Base-by-base conservation (phyloP, 176 grass and related monocot species). In the Tillandsia leiboldiana region DNA sequence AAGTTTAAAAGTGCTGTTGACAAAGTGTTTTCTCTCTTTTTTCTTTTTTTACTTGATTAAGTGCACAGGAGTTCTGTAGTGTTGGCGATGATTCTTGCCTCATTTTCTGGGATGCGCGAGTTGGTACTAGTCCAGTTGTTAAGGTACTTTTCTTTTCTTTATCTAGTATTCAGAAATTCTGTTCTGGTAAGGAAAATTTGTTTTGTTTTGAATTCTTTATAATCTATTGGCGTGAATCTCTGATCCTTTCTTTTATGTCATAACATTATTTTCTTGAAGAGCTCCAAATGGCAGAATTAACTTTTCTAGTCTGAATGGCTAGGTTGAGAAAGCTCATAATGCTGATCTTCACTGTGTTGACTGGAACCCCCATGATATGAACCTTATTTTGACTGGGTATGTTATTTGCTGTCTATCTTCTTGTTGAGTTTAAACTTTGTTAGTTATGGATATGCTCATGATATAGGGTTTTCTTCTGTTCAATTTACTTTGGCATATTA, bases 331-430 rank as follows among this genome's bases (percentile, higher is more conserved):
- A 83, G 94, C 89, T 72, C 89, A 93, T 65, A 72, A 88, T 83
- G 88, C 79, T 69, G 89, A 99, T 33, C 83, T 99, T 90, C 94
- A 99, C 76, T 93, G 94, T 68, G 82, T 99, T 3, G 94, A 99
- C 58, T 99, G 94, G 94, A 99, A 93, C 71, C 73, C 80, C n/a
- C 86, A 83, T 70, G 80, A 99, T 67, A 73, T 64, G 51, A 90
- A 99, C 67, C 86, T 92, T 81, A 93, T 99, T 75, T 83, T 99
- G 79, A 99, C 94, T 69, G 94, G 94, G 89, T 93, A 90, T 65
- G 47, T 76, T 57, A 48, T 64, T 65, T 27, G 26, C 42, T 26
- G 7, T 50, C 26, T 17, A 27, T 52, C 6, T 42, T 42, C 33
- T 6, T 42, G 33, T 42, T 42, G 33, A 42, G 33, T 42, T 42